phyloP scores from a whole-genome alignment of 2,329 filamentous ascomycete genomes.

The Mycosphaerella sp. region DNA sequence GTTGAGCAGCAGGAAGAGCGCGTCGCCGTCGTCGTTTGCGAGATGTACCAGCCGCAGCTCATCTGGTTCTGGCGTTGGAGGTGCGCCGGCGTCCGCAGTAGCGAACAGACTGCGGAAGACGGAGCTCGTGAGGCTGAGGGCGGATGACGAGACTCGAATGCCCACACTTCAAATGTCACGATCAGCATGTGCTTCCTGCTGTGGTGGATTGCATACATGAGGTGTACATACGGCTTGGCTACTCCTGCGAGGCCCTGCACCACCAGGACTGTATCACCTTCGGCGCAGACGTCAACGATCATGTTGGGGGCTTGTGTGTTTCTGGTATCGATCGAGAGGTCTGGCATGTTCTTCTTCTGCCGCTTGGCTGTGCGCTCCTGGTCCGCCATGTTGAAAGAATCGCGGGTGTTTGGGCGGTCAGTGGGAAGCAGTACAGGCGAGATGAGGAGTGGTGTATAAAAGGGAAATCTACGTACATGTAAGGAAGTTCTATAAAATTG shows the following conservation, averaged over 20 bases:
- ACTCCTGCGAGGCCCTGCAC: conserved; percentile 13
- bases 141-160: conserved; percentile 23
- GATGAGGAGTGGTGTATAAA: background rate
- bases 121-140: conserved; percentile 22
- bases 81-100: background rate
- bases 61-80: background rate
- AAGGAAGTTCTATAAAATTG: too few relatives aligned
- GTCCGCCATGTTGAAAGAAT: conserved; percentile 7
- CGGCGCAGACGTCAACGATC: conserved; percentile 11
- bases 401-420: background rate
- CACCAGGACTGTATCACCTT: conserved; percentile 17
- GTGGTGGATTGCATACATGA: background rate
- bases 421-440: background rate
- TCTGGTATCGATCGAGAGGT: background rate
- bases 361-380: conserved; percentile 14
- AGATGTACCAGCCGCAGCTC: conserved; percentile 15
- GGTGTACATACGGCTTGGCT: conserved; percentile 3
- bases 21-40: conserved; percentile 24
- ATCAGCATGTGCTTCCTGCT: background rate
- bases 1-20: conserved; percentile 25
- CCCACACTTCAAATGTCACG: conserved; percentile 12
- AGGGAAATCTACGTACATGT: background rate
- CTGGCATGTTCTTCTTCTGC: conserved; percentile 12
- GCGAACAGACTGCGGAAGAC: conserved; percentile 20
- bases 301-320: conserved; percentile 2